Conservation (phyloP, 371 early-diverging fungal species). For the Nematocida homosporus region DNA sequence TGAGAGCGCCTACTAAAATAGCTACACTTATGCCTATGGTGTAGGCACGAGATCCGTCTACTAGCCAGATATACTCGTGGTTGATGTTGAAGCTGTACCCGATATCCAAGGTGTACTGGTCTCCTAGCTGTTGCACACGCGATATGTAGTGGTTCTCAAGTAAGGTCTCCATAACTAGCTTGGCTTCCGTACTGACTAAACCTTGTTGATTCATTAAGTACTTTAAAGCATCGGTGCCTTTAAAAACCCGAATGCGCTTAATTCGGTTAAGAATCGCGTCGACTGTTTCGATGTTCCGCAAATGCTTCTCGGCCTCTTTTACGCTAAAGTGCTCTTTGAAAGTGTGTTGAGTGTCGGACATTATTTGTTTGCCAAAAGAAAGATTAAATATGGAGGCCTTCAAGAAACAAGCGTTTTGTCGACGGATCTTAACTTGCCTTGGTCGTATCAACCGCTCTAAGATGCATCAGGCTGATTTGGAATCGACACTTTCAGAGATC, state of each 20-base stretch:
- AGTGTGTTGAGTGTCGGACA: conserved; percentile 9
- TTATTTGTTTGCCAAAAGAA: conserved; percentile 33
- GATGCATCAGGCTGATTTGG: conserved; percentile 20
- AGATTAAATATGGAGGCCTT: conserved; percentile 35
- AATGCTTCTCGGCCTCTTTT: conserved; percentile 38
- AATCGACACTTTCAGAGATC: conserved; percentile 12
- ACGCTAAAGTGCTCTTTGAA: not conserved
- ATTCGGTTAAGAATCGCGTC: conserved; percentile 61
- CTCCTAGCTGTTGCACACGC: conserved; percentile 35
- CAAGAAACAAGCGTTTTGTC: conserved; percentile 22
- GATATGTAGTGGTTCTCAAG: conserved; percentile 58
- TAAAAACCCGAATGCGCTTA: conserved; percentile 60
- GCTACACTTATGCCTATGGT: conserved; percentile 74
- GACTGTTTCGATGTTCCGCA: conserved; percentile 30
- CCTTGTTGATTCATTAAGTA: conserved; percentile 41
- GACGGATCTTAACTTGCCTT: conserved; percentile 12
- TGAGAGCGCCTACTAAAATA: conserved; percentile 75
- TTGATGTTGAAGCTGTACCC: conserved; percentile 54
- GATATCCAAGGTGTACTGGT: conserved; percentile 52
- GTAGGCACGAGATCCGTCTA: conserved; percentile 77
- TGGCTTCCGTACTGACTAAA: conserved; percentile 28
- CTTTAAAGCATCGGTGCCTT: conserved; percentile 53
- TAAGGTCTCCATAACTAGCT: conserved; percentile 50
- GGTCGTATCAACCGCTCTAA: not conserved
- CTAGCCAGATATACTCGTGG: conserved; percentile 79